Conservation (phyloP, 805 yeast genomes). For the Teunomyces cretensis region DNA sequence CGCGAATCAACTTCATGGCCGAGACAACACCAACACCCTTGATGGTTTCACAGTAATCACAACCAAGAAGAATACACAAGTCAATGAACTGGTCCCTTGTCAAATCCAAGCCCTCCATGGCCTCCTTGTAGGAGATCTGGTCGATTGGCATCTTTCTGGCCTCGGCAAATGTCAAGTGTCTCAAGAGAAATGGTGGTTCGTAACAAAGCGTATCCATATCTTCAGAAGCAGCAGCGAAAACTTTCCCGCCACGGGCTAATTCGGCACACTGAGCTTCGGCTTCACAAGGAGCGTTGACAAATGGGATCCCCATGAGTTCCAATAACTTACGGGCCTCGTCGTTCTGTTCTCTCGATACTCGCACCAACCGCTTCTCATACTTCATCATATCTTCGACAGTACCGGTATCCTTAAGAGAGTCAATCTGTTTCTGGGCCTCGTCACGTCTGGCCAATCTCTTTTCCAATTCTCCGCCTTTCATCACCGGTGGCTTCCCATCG, state of each 20-base stretch:
- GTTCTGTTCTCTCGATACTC: constrained; percentile 86
- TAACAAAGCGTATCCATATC: constrained; percentile 99
- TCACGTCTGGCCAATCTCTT: constrained; percentile 80
- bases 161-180: constrained; percentile 93
- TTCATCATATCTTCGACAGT: constrained; percentile 72
- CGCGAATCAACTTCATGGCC: constrained; percentile 83
- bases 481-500: constrained; percentile 95
- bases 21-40: constrained; percentile 96
- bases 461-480: constrained; percentile 90
- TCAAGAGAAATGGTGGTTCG: constrained; percentile 74
- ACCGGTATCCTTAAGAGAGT: constrained; percentile 75
- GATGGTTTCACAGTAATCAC: constrained; percentile 96
- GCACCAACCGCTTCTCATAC: constrained; percentile 83
- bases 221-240: constrained; percentile 95
- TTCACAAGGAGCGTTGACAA: constrained; percentile 91
- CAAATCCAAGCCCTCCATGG: constrained; percentile 76
- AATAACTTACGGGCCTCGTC: constrained; percentile 87
- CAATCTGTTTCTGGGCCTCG: constrained; percentile 76
- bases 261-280: constrained; percentile 99
- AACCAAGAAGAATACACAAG: constrained; percentile 88
- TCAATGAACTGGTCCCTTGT: constrained; percentile 77
- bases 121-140: constrained; percentile 68
- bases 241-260: constrained; percentile 84
- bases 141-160: constrained; percentile 90
- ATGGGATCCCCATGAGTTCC: constrained; percentile 92